Conservation (phyloP, 1,139 yeast species). For the Geotrichum klebahnii region DNA sequence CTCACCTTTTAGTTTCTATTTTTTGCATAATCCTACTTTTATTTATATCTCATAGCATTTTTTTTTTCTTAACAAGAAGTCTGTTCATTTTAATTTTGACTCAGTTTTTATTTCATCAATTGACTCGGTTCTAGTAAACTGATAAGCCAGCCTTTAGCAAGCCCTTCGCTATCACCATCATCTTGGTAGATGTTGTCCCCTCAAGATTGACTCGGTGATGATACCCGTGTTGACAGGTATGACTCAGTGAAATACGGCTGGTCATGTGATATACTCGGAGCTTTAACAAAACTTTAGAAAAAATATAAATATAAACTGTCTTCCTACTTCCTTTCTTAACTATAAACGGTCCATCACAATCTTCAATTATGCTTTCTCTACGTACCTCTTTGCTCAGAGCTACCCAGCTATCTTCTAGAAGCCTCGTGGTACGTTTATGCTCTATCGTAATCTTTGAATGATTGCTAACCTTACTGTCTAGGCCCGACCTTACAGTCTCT, state of each 20-base stretch:
- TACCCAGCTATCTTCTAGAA: slow-evolving; percentile 1
- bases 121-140: too few species aligned
- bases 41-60: too few species aligned
- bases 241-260: slow-evolving; percentile 12
- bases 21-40: too few species aligned
- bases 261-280: slow-evolving; percentile 4
- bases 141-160: too few species aligned
- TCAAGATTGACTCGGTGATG: neutral
- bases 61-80: too few species aligned
- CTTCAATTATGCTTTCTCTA: slow-evolving; percentile 11
- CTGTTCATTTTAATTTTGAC: too few species aligned
- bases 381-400: slow-evolving; percentile 15
- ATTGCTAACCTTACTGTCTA: neutral
- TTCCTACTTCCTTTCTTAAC: neutral
- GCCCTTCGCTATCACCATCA: too few species aligned
- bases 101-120: too few species aligned
- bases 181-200: neutral
- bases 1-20: too few species aligned
- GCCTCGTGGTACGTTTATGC: slow-evolving; percentile 8
- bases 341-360: neutral
- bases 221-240: neutral
- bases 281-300: neutral
- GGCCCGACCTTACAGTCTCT: slow-evolving; percentile 13
- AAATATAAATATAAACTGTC: neutral
- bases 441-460: neutral